These are phyloP conservation scores for Solioccasus polychromus DNA, from an alignment of 768 basidiomycete genomes.

Conservation along the genomic window DNA sequence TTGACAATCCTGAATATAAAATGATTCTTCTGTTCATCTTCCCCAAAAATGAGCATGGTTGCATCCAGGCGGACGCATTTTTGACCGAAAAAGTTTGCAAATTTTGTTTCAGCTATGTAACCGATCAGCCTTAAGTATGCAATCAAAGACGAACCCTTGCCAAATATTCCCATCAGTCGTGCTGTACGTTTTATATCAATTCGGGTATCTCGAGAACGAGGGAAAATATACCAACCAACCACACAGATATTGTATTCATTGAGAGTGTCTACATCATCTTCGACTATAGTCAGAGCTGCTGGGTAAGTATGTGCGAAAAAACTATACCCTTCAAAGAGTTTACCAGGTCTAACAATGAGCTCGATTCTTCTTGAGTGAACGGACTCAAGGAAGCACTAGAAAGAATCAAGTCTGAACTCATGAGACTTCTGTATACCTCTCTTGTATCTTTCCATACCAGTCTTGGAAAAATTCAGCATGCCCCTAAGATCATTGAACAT, in stretches of 20 bases:
- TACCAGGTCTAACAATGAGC: constrained; percentile 30
- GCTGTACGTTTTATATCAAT: background rate
- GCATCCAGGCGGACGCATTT: constrained; percentile 33
- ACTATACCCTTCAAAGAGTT: constrained; percentile 9
- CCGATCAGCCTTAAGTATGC: background rate
- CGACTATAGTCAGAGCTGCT: background rate
- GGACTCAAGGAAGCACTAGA: constrained; percentile 38
- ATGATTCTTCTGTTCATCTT: background rate
- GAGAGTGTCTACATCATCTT: background rate
- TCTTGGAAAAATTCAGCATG: background rate
- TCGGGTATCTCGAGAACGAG: background rate
- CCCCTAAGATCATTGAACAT: background rate
- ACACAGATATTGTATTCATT: background rate
- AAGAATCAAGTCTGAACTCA: constrained; percentile 35
- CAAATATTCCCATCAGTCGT: background rate
- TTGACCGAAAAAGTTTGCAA: constrained; percentile 38
- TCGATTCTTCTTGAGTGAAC: constrained; percentile 34
- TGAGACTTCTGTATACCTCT: no score
- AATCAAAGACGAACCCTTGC: background rate
- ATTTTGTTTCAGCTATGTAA: constrained; percentile 19
- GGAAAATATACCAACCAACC: background rate
- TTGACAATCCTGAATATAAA: background rate
- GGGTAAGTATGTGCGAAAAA: background rate
- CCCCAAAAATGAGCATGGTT: constrained; percentile 21
- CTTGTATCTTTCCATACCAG: background rate